These are phyloP conservation scores for Eutreptiella sp. DNA, from an alignment of 208 protist species.

Conservation along the genomic window DNA sequence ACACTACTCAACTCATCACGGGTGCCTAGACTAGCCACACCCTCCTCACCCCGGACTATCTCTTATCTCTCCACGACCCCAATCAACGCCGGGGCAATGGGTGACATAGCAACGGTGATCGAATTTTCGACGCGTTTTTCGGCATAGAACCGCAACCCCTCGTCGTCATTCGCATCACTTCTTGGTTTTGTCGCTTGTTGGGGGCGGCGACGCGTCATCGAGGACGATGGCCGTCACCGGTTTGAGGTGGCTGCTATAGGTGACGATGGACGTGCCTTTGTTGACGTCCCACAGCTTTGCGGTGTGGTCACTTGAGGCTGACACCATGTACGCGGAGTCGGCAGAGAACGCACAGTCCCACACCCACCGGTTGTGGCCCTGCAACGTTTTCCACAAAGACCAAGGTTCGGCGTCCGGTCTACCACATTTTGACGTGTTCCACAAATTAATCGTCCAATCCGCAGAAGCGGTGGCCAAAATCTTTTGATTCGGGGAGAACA, in stretches of 20 bases:
- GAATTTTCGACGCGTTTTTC: no score
- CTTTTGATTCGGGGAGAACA: slow-evolving; percentile 55
- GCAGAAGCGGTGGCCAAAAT: slow-evolving; percentile 60
- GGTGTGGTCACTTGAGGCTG: slow-evolving; percentile 60
- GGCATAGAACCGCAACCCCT: no score
- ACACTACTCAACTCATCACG: no score
- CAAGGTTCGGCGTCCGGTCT: slow-evolving; percentile 29
- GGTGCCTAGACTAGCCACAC: no score
- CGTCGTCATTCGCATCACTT: no score
- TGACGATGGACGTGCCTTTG: slow-evolving; percentile 49
- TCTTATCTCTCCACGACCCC: no score
- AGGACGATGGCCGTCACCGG: slow-evolving; percentile 52
- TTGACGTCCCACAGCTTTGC: slow-evolving; percentile 68
- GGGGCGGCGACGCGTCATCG: slow-evolving; percentile 44
- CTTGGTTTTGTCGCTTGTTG: no score
- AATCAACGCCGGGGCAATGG: no score
- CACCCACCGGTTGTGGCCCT: slow-evolving; percentile 67
- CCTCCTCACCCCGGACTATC: no score
- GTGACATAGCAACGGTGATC: no score
- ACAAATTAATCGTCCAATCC: slow-evolving; percentile 66
- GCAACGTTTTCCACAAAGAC: slow-evolving; percentile 24
- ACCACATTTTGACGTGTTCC: slow-evolving; percentile 46
- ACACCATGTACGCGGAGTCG: slow-evolving; percentile 74
- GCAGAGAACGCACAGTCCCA: slow-evolving; percentile 76
- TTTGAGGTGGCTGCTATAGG: slow-evolving; percentile 72